Base-by-base conservation (phyloP, 257 asterid genomes). In the Cordia subcordata region DNA sequence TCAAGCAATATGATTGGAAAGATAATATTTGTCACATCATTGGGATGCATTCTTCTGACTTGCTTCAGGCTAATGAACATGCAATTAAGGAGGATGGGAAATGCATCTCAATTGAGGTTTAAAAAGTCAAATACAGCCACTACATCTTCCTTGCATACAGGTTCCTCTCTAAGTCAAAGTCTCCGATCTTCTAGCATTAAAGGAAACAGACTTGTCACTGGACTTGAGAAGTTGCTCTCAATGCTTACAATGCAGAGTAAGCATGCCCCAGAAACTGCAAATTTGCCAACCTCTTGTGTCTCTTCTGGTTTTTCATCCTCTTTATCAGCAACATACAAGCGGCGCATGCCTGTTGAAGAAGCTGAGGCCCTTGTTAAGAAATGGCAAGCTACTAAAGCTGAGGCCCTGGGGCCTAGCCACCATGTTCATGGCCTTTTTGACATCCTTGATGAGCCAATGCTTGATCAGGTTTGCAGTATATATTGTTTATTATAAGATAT, bases 401-500 rank as follows among this genome's bases (percentile, higher is more conserved):
- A 81, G 57, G 96, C 99, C 44, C 92, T 93, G 61, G 99, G 99
- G 54, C 86, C 94, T 64, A 75, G 82, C 68, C 90, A 93, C 70
- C 72, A 93, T 61, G 67, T 80, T 69, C 60, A 57, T 56, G 79
- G 84, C 60, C 92, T 93, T 57, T 65, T 67, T 64, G 94, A 86
- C 54, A 72, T 89, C 58, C 97, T 93, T 68, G 97, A 89, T 53
- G 99, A 91, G 77, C 64, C 94, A 32, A 86, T 93, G 99, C 97
- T 93, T 72, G 72, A 23, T 70, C 96, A 89, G 94, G 99, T 93
- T 75, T 75, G 78, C 62, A 74, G 55, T 68, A 62, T 61, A 49
- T 65, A 42, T 42, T 10, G 68, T 44, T 72, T 66, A 23, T 76
- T 42, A 51, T 56, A 18, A 20, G 49, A 53, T 58, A 54, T 27